Conservation (phyloP, 352 stramenopile genomes). For the Halophytophthora polymorphica region DNA sequence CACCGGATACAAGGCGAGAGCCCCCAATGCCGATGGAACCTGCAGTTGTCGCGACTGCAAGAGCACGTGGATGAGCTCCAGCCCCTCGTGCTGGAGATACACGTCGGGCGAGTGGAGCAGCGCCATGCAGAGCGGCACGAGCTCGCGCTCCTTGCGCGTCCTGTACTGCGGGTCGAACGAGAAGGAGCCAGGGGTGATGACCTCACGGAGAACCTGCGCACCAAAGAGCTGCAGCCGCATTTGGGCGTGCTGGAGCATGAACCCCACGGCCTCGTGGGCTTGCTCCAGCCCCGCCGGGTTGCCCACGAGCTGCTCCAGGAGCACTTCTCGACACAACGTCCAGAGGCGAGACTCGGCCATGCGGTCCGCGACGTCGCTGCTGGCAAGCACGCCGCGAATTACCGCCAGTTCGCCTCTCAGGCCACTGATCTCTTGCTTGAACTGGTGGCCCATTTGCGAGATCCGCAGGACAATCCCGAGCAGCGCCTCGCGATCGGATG, state of each 20-base stretch:
- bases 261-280: conserved; percentile 29
- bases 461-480: conserved; percentile 39
- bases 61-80: conserved; percentile 55
- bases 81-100: conserved; percentile 52
- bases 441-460: conserved; percentile 32
- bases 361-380: conserved; percentile 13
- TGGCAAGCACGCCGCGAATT: conserved; percentile 33
- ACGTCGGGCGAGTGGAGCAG: conserved; percentile 35
- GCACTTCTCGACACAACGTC: conserved; percentile 33
- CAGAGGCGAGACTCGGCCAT: conserved; percentile 16
- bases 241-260: conserved; percentile 39
- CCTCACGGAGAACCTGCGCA: conserved; percentile 54
- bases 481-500: conserved; percentile 27
- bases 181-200: conserved; percentile 52
- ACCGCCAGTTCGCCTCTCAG: conserved; percentile 42
- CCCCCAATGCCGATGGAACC: conserved; percentile 19
- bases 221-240: conserved; percentile 44
- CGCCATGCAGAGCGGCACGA: conserved; percentile 32
- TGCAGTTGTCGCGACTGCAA: conserved; percentile 33
- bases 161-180: conserved; percentile 42
- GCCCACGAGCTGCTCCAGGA: conserved; percentile 61
- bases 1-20: not conserved
- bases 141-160: conserved; percentile 25
- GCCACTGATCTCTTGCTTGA: conserved; percentile 49
- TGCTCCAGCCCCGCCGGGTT: conserved; percentile 29